These are phyloP conservation scores for Candida michaelii DNA, from an alignment of 805 yeast species.

Conservation along the genomic window DNA sequence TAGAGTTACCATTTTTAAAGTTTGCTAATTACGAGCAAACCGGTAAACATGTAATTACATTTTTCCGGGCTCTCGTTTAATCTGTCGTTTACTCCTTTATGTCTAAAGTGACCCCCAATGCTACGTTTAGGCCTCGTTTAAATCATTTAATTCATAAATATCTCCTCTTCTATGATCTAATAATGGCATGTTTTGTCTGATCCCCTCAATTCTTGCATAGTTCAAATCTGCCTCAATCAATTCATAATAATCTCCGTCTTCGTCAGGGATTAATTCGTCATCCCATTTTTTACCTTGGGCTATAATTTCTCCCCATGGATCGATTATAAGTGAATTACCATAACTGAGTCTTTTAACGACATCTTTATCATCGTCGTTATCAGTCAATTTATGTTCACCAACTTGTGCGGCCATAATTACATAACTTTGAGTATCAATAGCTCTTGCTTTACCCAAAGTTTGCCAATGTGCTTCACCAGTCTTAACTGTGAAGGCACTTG, in stretches of 20 bases:
- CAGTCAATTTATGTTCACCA: conserved; percentile 65
- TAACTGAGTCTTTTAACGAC: conserved; percentile 61
- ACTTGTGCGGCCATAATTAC: conserved; percentile 89
- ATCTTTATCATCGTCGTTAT: conserved; percentile 14
- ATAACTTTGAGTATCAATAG: conserved; percentile 83
- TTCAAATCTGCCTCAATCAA: conserved; percentile 68
- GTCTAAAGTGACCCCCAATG: too few relatives aligned
- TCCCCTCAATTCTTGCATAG: conserved; percentile 42
- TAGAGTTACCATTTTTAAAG: too few relatives aligned
- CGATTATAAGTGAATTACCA: conserved; percentile 85
- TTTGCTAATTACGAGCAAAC: too few relatives aligned
- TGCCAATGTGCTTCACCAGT: conserved; percentile 95
- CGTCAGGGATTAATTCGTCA: conserved; percentile 21
- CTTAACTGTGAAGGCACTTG: conserved; percentile 89
- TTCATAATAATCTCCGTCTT: conserved; percentile 40
- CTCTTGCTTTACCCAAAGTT: conserved; percentile 74
- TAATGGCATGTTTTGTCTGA: conserved; percentile 74
- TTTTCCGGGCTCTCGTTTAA: too few relatives aligned
- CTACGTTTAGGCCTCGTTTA: neutral
- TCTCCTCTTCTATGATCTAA: conserved; percentile 62
- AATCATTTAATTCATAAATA: conserved; percentile 2
- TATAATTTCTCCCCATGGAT: conserved; percentile 85
- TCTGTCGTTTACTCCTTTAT: too few relatives aligned
- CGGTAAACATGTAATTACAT: too few relatives aligned
- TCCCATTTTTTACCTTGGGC: conserved; percentile 44